Conservation (phyloP, 1,284 basidiomycete genomes). For the Tremellales sp. region DNA sequence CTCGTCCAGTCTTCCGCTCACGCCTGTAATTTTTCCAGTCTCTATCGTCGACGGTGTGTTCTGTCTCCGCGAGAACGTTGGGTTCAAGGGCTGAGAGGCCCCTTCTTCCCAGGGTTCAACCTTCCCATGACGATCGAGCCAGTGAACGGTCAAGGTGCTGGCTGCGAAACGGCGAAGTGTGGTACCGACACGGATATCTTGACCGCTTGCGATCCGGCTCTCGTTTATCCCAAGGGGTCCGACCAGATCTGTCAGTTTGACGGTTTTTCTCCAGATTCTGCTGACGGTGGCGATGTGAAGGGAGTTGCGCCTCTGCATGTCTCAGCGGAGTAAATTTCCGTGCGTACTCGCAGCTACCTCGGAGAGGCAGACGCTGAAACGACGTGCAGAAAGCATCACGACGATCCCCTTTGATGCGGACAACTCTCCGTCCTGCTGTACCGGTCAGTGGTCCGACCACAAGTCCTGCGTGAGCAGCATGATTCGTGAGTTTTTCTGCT, state of each 20-base stretch:
- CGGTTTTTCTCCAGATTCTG: neutral
- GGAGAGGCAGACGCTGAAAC: neutral
- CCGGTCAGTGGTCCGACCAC: neutral
- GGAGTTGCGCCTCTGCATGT: conserved; percentile 23
- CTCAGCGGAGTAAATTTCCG: conserved; percentile 13
- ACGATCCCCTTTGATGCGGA: conserved; percentile 9
- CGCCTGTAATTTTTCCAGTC: conserved; percentile 8
- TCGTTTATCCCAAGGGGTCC: conserved; percentile 19
- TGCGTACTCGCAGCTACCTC: conserved; percentile 3
- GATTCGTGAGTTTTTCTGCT: neutral
- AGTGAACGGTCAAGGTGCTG: conserved; percentile 7
- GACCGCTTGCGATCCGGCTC: conserved; percentile 21
- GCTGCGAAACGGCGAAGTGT: conserved; percentile 17
- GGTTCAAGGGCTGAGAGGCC: neutral
- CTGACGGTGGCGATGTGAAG: conserved; percentile 5
- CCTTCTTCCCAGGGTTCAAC: conserved; percentile 16
- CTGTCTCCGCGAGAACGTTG: neutral
- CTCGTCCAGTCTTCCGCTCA: neutral
- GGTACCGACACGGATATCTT: conserved; percentile 22
- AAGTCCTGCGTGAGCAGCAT: neutral
- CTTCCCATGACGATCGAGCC: conserved; percentile 21
- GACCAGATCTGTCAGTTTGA: conserved; percentile 21
- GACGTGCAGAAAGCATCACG: conserved; percentile 4
- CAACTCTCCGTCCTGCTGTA: conserved; percentile 21
- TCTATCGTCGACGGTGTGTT: conserved; percentile 25